phyloP scores from a whole-genome alignment of 495 filamentous ascomycete species.

The Rostrohypoxylon terebratum region DNA sequence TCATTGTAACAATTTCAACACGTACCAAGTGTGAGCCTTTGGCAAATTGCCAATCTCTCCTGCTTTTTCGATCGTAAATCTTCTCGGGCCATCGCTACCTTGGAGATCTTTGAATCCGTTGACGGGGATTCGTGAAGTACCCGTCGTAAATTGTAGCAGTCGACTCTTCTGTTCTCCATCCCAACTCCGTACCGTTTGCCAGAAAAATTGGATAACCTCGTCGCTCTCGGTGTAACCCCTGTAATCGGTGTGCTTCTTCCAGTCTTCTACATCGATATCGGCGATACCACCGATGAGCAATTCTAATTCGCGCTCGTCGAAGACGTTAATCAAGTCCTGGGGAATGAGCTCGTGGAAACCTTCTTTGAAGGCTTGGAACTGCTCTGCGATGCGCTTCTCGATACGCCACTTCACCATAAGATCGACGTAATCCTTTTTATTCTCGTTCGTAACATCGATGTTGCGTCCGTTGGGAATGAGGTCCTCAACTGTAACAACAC shows the following conservation, averaged over 20 bases:
- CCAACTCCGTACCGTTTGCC: conserved; percentile 96
- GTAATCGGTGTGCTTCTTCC: conserved; percentile 99
- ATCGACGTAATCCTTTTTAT: conserved; percentile 95
- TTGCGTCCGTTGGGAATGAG: conserved; percentile 90
- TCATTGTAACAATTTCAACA: conserved; percentile 33
- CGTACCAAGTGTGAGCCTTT: conserved; percentile 98
- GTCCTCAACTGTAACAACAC: conserved; percentile 90
- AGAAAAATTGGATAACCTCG: conserved; percentile 97
- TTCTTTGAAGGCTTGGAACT: conserved; percentile 97
- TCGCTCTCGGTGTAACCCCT: conserved; percentile 98
- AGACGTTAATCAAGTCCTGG: conserved; percentile 95
- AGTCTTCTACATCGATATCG: conserved; percentile 99
- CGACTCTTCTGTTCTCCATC: conserved; percentile 98
- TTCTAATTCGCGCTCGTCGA: conserved; percentile 97
- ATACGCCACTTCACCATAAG: conserved; percentile 99
- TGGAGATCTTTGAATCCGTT: conserved; percentile 99
- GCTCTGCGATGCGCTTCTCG: conserved; percentile 95
- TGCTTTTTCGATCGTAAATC: conserved; percentile 98
- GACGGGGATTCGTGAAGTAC: conserved; percentile 96
- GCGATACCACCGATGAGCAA: conserved; percentile 98
- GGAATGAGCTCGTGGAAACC: conserved; percentile 99
- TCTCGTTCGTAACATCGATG: conserved; percentile 96
- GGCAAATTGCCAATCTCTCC: conserved; percentile 89
- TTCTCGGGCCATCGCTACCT: conserved; percentile 92
- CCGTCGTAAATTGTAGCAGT: conserved; percentile 95